These are phyloP conservation scores for Leptographium radiaticola DNA, from an alignment of 2,329 filamentous ascomycete species.

Conservation along the genomic window DNA sequence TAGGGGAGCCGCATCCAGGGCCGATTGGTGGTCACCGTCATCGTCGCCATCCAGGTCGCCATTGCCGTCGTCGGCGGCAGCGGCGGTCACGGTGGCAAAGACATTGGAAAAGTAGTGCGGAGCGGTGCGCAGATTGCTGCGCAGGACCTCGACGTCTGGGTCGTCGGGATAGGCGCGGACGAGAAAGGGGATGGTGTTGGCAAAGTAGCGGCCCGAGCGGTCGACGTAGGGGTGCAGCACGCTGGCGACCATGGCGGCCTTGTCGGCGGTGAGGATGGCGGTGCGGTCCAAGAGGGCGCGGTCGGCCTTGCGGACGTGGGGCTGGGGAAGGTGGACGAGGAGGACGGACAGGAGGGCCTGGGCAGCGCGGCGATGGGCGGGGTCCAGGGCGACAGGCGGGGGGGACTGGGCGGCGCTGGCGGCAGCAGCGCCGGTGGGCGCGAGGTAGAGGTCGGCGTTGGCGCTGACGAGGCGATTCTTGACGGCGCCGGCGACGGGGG, in stretches of 20 bases:
- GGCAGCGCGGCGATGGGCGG: constrained; percentile 43
- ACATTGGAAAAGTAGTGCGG: constrained; percentile 16
- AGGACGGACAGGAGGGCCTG: constrained; percentile 46
- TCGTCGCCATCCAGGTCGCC: constrained; percentile 34
- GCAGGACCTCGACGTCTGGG: constrained; percentile 57
- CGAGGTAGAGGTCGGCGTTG: constrained; percentile 63
- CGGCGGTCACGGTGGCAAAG: constrained; percentile 9
- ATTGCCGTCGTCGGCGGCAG: constrained; percentile 21
- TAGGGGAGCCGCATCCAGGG: not conserved
- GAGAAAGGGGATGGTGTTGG: constrained; percentile 72
- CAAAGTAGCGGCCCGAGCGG: constrained; percentile 47
- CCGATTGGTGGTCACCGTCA: constrained; percentile 16
- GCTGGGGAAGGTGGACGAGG: constrained; percentile 50
- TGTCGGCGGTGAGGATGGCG: constrained; percentile 57
- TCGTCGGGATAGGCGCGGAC: constrained; percentile 50
- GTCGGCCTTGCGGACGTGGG: constrained; percentile 54
- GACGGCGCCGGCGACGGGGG: constrained; percentile 16
- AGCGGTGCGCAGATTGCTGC: constrained; percentile 39
- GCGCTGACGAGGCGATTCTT: constrained; percentile 30
- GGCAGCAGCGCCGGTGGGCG: constrained; percentile 20
- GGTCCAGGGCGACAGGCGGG: constrained; percentile 20
- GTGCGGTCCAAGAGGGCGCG: constrained; percentile 70
- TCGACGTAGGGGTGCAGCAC: constrained; percentile 64
- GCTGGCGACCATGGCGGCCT: constrained; percentile 65
- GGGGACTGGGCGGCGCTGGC: not conserved